phyloP scores from a whole-genome alignment of 805 yeast genomes.

The Candida montana region DNA sequence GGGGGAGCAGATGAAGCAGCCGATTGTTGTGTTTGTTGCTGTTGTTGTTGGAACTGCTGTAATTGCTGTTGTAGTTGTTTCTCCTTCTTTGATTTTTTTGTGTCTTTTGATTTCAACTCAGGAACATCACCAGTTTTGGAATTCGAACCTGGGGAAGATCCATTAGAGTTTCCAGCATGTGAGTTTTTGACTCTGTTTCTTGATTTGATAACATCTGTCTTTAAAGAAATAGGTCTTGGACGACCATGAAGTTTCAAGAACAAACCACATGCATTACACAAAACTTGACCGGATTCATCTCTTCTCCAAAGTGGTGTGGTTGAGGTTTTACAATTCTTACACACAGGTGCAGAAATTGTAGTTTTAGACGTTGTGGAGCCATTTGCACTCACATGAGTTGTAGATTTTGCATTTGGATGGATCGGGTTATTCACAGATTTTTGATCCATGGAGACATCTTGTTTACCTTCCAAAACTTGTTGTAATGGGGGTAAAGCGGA shows the following conservation, averaged over 20 bases:
- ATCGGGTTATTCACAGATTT: conserved; percentile 12
- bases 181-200: conserved; percentile 74
- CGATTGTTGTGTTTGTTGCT: conserved; percentile 2
- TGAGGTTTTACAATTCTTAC: conserved; percentile 87
- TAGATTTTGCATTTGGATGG: conserved; percentile 56
- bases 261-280: conserved; percentile 93
- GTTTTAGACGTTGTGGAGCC: conserved; percentile 64
- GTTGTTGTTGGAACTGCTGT: neutral
- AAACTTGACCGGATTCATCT: conserved; percentile 84
- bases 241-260: conserved; percentile 87
- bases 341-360: conserved; percentile 60
- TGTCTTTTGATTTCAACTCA: conserved; percentile 18
- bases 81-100: conserved; percentile 11
- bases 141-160: conserved; percentile 6
- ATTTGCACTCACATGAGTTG: conserved; percentile 45
- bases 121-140: conserved; percentile 19
- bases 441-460: neutral
- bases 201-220: conserved; percentile 88
- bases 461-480: neutral
- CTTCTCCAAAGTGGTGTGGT: conserved; percentile 95
- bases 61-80: neutral
- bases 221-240: conserved; percentile 84
- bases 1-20: neutral
- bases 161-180: conserved; percentile 4
- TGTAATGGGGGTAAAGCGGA: neutral